Base-by-base conservation (phyloP, 345 rosid genomes). In the Mercurialis annua region DNA sequence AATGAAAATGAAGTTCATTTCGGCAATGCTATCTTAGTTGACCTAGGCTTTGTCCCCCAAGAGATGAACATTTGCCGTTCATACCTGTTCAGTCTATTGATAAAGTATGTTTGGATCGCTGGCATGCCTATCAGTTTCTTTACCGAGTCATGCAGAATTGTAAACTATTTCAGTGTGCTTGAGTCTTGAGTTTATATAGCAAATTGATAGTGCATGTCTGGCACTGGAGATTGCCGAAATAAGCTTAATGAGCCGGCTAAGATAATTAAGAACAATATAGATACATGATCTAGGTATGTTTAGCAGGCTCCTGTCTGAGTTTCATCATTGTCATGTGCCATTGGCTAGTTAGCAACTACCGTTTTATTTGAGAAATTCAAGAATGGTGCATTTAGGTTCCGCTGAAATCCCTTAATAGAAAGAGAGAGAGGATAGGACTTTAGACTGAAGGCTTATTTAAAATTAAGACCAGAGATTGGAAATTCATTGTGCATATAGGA, bases 11-110 rank as follows among this genome's bases (percentile, higher is more conserved):
- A 48, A 49, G 20, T 64, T 64, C 31, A 24, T 48, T 64, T n/a
- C n/a, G n/a, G 42, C 43, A 33, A 17, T 3, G 12, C 5, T 62
- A 44, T 27, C 53, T n/a, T 17, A 9, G 27, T 17, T 62, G 40
- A n/a, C 51, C 36, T 40, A 61, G 52, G 44, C 44, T 43, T 17
- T 43, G 15, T 23, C 1, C 21, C 15, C 31, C 34, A 0, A 14
- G 33, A 29, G 52, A 6, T 62, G 65, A 24, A 50, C 10, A 26
- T 26, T 62, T 62, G 52, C 65, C 51, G 16, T 31, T 38, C 30
- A 23, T 40, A 38, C 10, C 63, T 36, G 42, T 23, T 59, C 38
- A 38, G 20, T 12, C 27, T 40, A 10, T 20, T 27, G 47, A n/a
- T 2, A 38, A 27, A 29, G 26, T 27, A 29, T 27, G 12, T 42